Percentiles rank a stretch among this genome's conserved stretches.
Evolutionary conservation across 129 eudicot genomes (phyloP).

Genomic region (Apium graveolens): DNA sequence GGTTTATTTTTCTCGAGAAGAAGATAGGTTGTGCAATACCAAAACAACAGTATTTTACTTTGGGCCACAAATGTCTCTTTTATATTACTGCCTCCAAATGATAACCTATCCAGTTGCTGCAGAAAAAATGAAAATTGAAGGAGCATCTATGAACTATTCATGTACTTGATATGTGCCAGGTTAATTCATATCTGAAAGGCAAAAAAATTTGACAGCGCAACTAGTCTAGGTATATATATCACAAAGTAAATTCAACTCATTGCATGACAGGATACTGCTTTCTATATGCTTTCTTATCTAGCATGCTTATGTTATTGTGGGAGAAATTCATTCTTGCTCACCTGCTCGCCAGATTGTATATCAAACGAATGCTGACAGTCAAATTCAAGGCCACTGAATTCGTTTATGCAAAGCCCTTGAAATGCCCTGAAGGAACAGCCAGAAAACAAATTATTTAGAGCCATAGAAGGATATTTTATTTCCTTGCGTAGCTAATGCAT

Average conservation of each 20-base stretch:
- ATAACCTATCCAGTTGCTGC: conserved; percentile 83
- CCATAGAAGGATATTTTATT: not conserved
- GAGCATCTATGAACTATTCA: not conserved
- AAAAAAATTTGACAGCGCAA: not conserved
- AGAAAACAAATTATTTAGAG: not conserved
- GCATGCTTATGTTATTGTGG: not conserved
- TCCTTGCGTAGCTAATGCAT: not conserved
- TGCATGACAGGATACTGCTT: not conserved
- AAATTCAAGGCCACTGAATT: conserved; percentile 74
- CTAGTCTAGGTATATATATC: not conserved
- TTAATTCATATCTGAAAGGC: not conserved
- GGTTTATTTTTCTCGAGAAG: conserved; percentile 85
- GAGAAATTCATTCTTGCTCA: conserved; percentile 22
- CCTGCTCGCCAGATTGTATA: conserved; percentile 92
- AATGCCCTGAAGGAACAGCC: conserved; percentile 63
- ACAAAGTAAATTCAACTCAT: not conserved
- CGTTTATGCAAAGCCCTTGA: conserved; percentile 97
- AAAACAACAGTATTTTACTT: conserved; percentile 61
- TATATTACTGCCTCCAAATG: conserved; percentile 68
- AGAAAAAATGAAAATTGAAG: conserved; percentile 5
- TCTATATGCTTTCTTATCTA: not conserved
- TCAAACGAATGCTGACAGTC: conserved; percentile 82
- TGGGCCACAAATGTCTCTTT: conserved; percentile 76
- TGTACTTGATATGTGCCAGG: not conserved
- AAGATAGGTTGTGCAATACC: conserved; percentile 81